These are phyloP conservation scores for Metschnikowia drakensbergensis DNA, from an alignment of 805 yeast species.

Conservation along the genomic window DNA sequence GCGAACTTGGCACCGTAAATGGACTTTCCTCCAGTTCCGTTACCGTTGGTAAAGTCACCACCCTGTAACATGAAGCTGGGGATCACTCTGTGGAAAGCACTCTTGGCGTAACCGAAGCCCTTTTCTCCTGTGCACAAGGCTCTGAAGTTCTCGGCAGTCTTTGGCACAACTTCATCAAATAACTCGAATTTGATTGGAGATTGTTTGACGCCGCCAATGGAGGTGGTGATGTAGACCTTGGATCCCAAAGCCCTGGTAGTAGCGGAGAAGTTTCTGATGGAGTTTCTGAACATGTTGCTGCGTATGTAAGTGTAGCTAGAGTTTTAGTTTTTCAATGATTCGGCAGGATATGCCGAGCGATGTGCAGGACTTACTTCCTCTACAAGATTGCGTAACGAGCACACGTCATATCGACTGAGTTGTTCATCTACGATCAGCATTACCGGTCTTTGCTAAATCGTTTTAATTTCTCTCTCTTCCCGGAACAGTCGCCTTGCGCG, in stretches of 20 bases:
- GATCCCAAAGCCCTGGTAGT: slow-evolving; percentile 44
- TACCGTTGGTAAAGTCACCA: slow-evolving; percentile 17
- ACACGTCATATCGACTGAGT: neutral
- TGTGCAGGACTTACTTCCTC: slow-evolving; percentile 1
- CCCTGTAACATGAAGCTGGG: slow-evolving; percentile 20
- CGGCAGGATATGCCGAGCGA: neutral
- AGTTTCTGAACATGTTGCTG: slow-evolving; percentile 21
- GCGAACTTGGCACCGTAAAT: slow-evolving; percentile 18
- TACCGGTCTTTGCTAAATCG: neutral
- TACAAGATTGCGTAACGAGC: neutral
- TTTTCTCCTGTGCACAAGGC: slow-evolving; percentile 19
- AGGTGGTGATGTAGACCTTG: slow-evolving; percentile 55
- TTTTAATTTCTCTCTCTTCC: neutral
- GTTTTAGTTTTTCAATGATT: neutral
- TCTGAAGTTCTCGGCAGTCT: slow-evolving; percentile 19
- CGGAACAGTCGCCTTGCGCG: neutral
- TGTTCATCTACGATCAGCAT: neutral
- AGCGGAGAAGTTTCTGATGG: slow-evolving; percentile 49
- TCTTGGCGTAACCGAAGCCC: slow-evolving; percentile 18
- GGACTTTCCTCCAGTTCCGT: slow-evolving; percentile 18
- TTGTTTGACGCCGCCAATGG: slow-evolving; percentile 35
- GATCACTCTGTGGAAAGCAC: slow-evolving; percentile 18
- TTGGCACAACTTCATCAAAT: slow-evolving; percentile 18
- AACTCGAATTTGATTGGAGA: slow-evolving; percentile 21
- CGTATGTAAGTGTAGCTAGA: neutral